phyloP scores from a whole-genome alignment of 75 land plant species.

The Azolla pinnata region DNA sequence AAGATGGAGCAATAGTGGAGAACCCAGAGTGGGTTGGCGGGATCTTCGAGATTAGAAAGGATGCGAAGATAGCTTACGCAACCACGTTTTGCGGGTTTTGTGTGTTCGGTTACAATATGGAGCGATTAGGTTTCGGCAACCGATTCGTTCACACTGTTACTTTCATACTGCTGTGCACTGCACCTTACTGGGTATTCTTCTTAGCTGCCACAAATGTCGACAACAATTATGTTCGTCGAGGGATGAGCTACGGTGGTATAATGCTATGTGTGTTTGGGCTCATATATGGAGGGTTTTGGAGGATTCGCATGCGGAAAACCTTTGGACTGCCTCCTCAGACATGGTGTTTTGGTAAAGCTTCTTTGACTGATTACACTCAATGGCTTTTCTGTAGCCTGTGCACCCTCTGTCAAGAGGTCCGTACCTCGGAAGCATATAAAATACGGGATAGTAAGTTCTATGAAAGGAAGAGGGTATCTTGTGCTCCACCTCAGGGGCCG shows the following conservation, averaged over 20 bases:
- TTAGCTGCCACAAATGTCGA: constrained; percentile 66
- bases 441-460: constrained; percentile 45
- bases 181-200: constrained; percentile 69
- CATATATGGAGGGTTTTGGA: constrained; percentile 88
- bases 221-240: constrained; percentile 37
- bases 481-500: too few species aligned
- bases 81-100: constrained; percentile 58
- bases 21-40: constrained; percentile 70
- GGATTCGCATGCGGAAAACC: constrained; percentile 71
- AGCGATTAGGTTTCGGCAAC: constrained; percentile 91
- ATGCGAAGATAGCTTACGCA: constrained; percentile 32
- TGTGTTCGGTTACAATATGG: constrained; percentile 94
- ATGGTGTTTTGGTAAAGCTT: constrained; percentile 47
- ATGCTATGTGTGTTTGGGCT: constrained; percentile 66
- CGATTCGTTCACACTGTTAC: constrained; percentile 81
- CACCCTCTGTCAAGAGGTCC: constrained; percentile 82
- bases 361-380: constrained; percentile 60
- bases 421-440: constrained; percentile 64
- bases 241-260: constrained; percentile 42
- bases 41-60: constrained; percentile 47
- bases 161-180: constrained; percentile 63
- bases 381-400: constrained; percentile 86
- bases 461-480: too few species aligned
- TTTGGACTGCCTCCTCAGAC: constrained; percentile 48
- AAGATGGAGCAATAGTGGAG: constrained; percentile 29